Evolutionary conservation across 805 yeast genomes (phyloP), one percentile per base, ranked within the genome.

Genomic region (Candida argentea): DNA sequence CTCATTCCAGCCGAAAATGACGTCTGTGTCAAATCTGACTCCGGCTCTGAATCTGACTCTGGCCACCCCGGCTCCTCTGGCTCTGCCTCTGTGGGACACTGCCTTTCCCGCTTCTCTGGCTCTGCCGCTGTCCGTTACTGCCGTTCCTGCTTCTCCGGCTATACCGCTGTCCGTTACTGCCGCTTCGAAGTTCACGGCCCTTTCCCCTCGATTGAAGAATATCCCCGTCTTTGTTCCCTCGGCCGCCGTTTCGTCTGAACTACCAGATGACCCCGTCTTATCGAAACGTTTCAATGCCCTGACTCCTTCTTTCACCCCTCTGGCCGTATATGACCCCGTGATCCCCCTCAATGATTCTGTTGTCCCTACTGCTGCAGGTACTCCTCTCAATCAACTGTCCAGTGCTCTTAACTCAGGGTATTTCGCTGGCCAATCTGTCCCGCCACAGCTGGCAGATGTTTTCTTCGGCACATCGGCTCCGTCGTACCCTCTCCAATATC

Each of bases 401-500:
- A 20, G 24, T 17, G 16, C 22, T 14, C 5, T 20, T 20, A 32
- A 32, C 25, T 48, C 48, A 25, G 53, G 53, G 7, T 49, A 51
- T 28, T 35, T 51, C 21, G 14, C 38, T 4, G 31, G 25, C 16
- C 31, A 27, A 13, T 28, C 43, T 5, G 26, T 33, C 12, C 34
- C 35, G 4, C 38, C 43, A 10, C 36, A 37, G 12, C 34, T 39
- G 17, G 38, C 45, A 15, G 52, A 46, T 26, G 36, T 43, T 31
- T 45, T 30, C 29, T 40, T 33, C 28, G 46, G 36, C 29, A 43
- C 29, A 19, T 36, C 25, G 29, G 33, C 40, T 31, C 37, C 39
- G 26, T 31, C 42, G 9, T 73, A 57, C 38, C 80, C 81, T 0
- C 56, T 83, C 24, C 85, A 85, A 44, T 82, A 83, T 48, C 95